Evolutionary conservation across 768 basidiomycete species (phyloP).

Genomic region (Rhodotorula graminis): DNA sequence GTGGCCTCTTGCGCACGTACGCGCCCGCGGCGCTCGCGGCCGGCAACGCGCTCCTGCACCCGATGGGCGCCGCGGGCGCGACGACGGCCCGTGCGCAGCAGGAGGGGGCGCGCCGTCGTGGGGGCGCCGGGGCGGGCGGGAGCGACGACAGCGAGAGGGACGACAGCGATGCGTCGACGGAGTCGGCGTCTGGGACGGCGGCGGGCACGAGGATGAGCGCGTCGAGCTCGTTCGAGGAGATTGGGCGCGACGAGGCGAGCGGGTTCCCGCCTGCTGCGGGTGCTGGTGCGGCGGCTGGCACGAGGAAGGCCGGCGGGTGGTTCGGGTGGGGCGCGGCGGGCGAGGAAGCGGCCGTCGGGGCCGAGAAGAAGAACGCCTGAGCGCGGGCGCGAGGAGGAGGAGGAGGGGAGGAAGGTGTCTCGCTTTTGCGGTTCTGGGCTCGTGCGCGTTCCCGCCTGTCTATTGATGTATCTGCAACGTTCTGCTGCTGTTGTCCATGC

Average conservation of each 20-base stretch:
- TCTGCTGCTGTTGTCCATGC: too few relatives aligned
- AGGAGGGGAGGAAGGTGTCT: too few relatives aligned
- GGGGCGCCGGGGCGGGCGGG: background rate
- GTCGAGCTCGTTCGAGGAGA: background rate
- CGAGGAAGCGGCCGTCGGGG: background rate
- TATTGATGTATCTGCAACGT: too few relatives aligned
- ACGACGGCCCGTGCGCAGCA: background rate
- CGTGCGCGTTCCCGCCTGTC: too few relatives aligned
- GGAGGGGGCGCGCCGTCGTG: background rate
- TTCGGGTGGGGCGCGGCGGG: constrained; percentile 10
- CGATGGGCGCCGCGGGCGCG: background rate
- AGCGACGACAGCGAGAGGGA: background rate
- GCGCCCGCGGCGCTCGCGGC: constrained; percentile 33
- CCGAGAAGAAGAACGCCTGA: constrained; percentile 6
- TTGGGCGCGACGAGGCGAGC: constrained; percentile 1
- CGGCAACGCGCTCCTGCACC: constrained; percentile 16
- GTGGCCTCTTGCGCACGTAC: constrained; percentile 12
- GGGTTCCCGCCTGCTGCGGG: background rate
- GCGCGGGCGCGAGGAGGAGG: too few relatives aligned
- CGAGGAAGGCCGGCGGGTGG: background rate
- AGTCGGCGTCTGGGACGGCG: background rate
- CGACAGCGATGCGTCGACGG: background rate
- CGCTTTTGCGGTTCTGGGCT: background rate
- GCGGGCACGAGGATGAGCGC: background rate
- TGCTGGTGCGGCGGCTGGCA: too few relatives aligned